Base-by-base conservation (phyloP, 2,329 filamentous ascomycete species). In the Leptographium wingfieldii region DNA sequence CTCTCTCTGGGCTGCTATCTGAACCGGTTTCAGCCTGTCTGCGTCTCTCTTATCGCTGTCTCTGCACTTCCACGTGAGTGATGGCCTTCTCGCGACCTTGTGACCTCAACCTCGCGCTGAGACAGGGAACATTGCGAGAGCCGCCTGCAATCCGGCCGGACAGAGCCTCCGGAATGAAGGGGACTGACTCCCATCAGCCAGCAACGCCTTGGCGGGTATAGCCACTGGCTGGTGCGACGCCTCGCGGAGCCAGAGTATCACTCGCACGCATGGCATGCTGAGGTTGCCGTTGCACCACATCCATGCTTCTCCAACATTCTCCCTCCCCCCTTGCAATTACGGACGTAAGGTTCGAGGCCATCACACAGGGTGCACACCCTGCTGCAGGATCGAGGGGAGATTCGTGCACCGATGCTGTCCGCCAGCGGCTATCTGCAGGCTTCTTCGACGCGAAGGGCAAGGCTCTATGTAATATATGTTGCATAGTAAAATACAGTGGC, bases 321-420 rank as follows among this genome's bases (percentile, higher is more conserved):
- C 3, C n/a, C 2, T 22, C 31, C 35, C 33, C 33, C n/a, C 19
- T 11, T 22, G 29, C 3, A 31, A 2, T 22, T 11, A 38, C 54
- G n/a, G n/a, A 19, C 31, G 25, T 35, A 19, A 38, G 27, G n/a
- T 22, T 33, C 54, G 10, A 22, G 10, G 10, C 19, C 31, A 27
- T 16, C 10, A 43, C 12, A 22, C 6, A 29, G 9, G 19, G 19
- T 11, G 35, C 5, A 25, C 56, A 46, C 46, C 19, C 59, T 62
- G 63, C 66, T 68, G 66, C 66, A 68, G 66, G 65, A 67, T 67
- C 65, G 54, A 57, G 40, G 38, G 22, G 14, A 25, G 48, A 16
- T 33, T 38, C 35, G 12, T 31, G 46, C 51, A 31, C 58, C 54
- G 64, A 65, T 67, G 60, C 64, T 62, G 65, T 65, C 62, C 62